Evolutionary conservation across 2,329 filamentous ascomycete species (phyloP).

Genomic region (Orbilia javanica): DNA sequence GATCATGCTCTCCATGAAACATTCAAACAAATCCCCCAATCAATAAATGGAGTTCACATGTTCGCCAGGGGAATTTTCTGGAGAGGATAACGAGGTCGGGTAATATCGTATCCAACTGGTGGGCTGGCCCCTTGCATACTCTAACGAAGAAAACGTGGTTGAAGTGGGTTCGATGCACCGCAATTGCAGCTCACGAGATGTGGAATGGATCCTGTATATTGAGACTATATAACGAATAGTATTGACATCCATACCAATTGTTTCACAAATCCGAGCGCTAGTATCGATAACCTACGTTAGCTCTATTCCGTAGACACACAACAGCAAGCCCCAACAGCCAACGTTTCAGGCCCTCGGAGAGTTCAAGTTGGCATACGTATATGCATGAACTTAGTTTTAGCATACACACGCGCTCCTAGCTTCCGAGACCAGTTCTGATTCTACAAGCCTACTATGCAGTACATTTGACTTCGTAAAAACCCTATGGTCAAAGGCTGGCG

Average conservation of each 20-base stretch:
- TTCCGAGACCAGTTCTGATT: not conserved
- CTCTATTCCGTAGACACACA: not conserved
- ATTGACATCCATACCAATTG: not conserved
- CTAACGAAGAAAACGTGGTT: constrained; percentile 15
- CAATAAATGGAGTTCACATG: not conserved
- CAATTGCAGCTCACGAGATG: not conserved
- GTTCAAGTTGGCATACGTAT: too few species aligned
- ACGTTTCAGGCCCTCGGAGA: not conserved
- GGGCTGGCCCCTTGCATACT: not conserved
- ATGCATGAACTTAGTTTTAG: not conserved
- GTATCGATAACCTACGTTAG: not conserved
- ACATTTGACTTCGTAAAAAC: not conserved
- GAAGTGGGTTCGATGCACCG: not conserved
- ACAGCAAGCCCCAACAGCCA: not conserved
- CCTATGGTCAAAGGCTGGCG: not conserved
- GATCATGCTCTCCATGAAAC: constrained; percentile 3
- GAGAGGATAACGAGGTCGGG: not conserved
- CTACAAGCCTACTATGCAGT: too few species aligned
- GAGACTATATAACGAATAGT: not conserved
- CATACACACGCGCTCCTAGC: not conserved
- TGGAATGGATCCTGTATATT: not conserved
- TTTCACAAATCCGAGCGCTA: not conserved
- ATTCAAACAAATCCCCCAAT: constrained; percentile 1
- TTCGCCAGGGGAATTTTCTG: not conserved
- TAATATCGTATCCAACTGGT: constrained; percentile 4